phyloP scores from a whole-genome alignment of 805 yeast species.

The Ogataea henricii region DNA sequence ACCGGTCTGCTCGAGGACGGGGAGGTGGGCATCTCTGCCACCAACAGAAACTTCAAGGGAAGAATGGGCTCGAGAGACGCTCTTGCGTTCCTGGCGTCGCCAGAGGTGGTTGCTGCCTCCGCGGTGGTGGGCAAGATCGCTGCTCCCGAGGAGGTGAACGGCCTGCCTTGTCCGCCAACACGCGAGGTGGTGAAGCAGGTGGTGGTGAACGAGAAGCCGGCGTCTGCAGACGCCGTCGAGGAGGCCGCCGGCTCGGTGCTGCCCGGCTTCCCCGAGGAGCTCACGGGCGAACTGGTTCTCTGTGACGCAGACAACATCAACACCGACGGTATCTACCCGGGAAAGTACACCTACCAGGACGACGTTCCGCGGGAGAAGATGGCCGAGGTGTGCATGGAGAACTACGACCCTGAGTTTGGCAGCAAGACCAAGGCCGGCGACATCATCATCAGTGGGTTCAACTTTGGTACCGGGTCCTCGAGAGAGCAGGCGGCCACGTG shows the following conservation, averaged over 20 bases:
- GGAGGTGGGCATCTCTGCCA: constrained; percentile 97
- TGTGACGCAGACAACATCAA: constrained; percentile 97
- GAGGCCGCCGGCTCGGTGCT: constrained; percentile 65
- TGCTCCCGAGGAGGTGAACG: constrained; percentile 82
- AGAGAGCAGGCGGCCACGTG: constrained; percentile 99
- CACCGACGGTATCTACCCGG: constrained; percentile 99
- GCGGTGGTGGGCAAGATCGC: constrained; percentile 95
- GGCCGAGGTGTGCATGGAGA: constrained; percentile 99
- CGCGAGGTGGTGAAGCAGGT: constrained; percentile 50
- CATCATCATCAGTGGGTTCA: constrained; percentile 87
- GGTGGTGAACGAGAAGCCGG: constrained; percentile 36
- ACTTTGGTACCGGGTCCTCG: constrained; percentile 98
- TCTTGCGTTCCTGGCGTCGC: constrained; percentile 92
- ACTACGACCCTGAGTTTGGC: constrained; percentile 90
- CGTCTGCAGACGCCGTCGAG: constrained; percentile 18
- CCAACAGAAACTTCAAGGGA: constrained; percentile 98
- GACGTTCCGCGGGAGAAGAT: constrained; percentile 91
- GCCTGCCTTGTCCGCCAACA: constrained; percentile 50
- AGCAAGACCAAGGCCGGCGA: constrained; percentile 79
- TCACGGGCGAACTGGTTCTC: constrained; percentile 87
- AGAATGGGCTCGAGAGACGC: constrained; percentile 99
- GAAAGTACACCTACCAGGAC: constrained; percentile 98
- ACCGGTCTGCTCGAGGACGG: constrained; percentile 92
- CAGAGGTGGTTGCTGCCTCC: constrained; percentile 97
- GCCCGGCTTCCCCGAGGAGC: constrained; percentile 87